Conservation (phyloP, 441 rosid species). For the Aleurites moluccanus region DNA sequence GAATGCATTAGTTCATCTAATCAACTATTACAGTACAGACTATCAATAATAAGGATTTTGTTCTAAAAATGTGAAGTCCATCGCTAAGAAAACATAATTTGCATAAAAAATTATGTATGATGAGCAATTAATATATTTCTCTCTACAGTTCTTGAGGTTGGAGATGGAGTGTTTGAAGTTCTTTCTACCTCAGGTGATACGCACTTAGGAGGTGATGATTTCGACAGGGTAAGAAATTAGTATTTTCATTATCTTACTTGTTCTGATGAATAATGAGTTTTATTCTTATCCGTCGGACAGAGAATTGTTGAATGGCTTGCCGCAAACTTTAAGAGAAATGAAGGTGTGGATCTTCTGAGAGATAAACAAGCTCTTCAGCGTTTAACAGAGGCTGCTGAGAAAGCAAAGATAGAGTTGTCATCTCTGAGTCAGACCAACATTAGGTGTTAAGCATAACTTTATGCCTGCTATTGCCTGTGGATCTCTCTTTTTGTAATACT, state of each 20-base stretch:
- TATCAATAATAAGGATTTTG: too few species aligned
- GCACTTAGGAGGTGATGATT: conserved; percentile 96
- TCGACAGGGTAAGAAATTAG: conserved; percentile 59
- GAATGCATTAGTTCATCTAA: too few species aligned
- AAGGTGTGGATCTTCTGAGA: conserved; percentile 90
- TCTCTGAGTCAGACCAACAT: conserved; percentile 79
- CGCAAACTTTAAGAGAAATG: conserved; percentile 64
- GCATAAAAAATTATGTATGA: too few species aligned
- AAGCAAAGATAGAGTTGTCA: conserved; percentile 97
- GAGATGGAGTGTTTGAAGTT: conserved; percentile 95
- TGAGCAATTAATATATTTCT: neutral
- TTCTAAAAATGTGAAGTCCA: too few species aligned
- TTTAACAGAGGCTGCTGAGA: conserved; percentile 91
- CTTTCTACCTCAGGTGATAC: conserved; percentile 94
- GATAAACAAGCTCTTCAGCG: conserved; percentile 98
- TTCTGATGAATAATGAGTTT: neutral
- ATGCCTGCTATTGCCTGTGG: neutral
- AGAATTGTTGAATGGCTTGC: conserved; percentile 98
- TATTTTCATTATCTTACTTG: neutral
- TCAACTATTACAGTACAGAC: too few species aligned
- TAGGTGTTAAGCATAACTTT: conserved; percentile 29
- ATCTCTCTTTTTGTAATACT: neutral
- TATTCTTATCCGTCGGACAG: conserved; percentile 27
- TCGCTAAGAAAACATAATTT: too few species aligned
- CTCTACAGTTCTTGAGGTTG: conserved; percentile 80